Base-by-base conservation (phyloP, 2,329 filamentous ascomycete genomes). In the Fusarium succisae region DNA sequence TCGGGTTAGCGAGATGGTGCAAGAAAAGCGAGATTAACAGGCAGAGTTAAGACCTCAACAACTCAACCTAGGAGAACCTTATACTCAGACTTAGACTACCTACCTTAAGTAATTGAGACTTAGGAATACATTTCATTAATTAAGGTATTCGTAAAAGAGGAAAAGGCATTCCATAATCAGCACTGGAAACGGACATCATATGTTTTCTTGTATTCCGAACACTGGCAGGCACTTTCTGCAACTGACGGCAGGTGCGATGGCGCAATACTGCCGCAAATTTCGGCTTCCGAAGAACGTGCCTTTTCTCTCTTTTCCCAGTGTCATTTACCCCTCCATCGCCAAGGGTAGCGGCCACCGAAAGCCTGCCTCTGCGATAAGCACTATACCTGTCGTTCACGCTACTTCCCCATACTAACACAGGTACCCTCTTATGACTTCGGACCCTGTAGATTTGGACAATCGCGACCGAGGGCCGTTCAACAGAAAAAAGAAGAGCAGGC, bases 281-380 rank as follows among this genome's bases (percentile, higher is more conserved):
- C 68, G 66, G 66, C 61, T 70, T 71, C 68, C 68, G 66, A 51
- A 66, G 47, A 54, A 59, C 38, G 68, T 70, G 37, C 30, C 67
- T 73, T 73, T 76, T 66, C 30, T 62, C 30, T 41, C 57, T 45
- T 66, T 63, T 63, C 62, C 58, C 66, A 61, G 72, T 70, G 69
- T 57, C 58, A 73, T 75, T 70, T 76, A 66, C 76, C 76, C 74
- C 76, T 78, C 76, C 65, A 73, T 73, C 37, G 60, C 38, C 50
- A 53, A 63, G 51, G 58, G 38, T 51, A 50, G 66, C 65, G 56
- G 66, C 48, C 57, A 44, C 73, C 73, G 73, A 77, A 63, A 63
- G 65, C 63, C 69, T 76, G 44, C 48, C 56, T 50, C 28, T 41
- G 32, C 44, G 76, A 76, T 77, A 75, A 38, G 54, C 20, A 51